Conservation (phyloP, 2,329 filamentous ascomycete species). For the Claviceps paspali region DNA sequence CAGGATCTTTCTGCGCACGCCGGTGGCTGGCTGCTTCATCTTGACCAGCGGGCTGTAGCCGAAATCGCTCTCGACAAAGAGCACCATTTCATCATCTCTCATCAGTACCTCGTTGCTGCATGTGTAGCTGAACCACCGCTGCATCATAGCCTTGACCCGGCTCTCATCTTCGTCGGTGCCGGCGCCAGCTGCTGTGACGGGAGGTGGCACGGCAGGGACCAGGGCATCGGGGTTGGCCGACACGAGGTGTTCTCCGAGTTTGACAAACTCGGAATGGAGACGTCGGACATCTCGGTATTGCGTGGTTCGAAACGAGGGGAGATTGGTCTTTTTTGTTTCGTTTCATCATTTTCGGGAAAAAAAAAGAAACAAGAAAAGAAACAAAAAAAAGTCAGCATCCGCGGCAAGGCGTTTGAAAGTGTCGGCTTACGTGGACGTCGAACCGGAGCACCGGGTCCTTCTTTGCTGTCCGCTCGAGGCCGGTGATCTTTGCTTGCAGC, state of each 20-base stretch:
- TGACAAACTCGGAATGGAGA: constrained; percentile 88
- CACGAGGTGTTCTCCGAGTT: constrained; percentile 89
- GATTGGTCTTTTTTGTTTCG: constrained; percentile 57
- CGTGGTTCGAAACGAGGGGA: constrained; percentile 94
- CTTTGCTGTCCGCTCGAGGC: constrained; percentile 79
- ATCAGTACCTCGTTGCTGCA: constrained; percentile 87
- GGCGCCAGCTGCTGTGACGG: constrained; percentile 84
- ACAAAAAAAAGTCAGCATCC: no score
- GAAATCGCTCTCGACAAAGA: constrained; percentile 98
- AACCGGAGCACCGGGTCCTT: constrained; percentile 93
- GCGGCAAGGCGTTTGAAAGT: no score
- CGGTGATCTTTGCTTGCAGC: constrained; percentile 88
- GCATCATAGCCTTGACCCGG: constrained; percentile 75
- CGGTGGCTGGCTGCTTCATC: constrained; percentile 92
- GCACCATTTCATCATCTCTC: constrained; percentile 89
- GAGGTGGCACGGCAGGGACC: constrained; percentile 85
- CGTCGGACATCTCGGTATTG: constrained; percentile 96
- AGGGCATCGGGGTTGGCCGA: constrained; percentile 95
- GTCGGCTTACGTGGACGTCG: constrained; percentile 67
- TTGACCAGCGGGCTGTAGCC: constrained; percentile 92
- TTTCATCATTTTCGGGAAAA: background rate
- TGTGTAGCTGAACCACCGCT: constrained; percentile 89
- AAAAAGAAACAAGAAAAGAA: no score
- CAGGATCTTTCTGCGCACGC: constrained; percentile 83
- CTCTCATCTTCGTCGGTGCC: constrained; percentile 92